A percentile compares a stretch with the other conserved stretches of the same genome.
Evolutionary conservation across 352 stramenopile genomes (phyloP).

Genomic region (Phytophthora brassicae): DNA sequence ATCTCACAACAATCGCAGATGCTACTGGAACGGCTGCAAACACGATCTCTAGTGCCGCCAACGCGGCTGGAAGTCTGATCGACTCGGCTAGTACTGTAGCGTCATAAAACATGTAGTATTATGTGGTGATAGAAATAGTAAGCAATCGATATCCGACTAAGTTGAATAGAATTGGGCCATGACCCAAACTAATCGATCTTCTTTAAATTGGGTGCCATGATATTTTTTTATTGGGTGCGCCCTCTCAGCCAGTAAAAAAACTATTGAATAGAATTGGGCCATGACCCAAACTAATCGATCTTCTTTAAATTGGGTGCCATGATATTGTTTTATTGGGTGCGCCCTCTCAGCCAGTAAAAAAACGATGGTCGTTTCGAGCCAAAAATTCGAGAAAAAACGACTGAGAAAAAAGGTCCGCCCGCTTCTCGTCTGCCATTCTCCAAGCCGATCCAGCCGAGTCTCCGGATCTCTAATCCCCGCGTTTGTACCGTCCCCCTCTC

Average conservation of each 20-base stretch:
- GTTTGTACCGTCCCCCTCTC: not conserved
- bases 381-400: not conserved
- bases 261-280: not conserved
- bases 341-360: not conserved
- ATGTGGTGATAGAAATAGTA: too few species aligned
- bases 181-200: not conserved
- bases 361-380: not conserved
- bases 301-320: not conserved
- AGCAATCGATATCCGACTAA: too few species aligned
- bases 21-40: too few species aligned
- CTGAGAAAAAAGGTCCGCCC: conserved; percentile 9
- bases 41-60: too few species aligned
- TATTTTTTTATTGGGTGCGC: not conserved
- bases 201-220: not conserved
- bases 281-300: not conserved
- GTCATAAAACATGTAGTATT: too few species aligned
- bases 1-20: too few species aligned
- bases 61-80: too few species aligned
- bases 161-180: not conserved
- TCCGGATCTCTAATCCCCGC: not conserved
- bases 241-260: not conserved
- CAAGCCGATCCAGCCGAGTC: not conserved
- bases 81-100: too few species aligned
- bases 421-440: conserved; percentile 43
- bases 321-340: not conserved